phyloP scores from a whole-genome alignment of 2,329 filamentous ascomycete genomes.

The Fusarium chaquense region DNA sequence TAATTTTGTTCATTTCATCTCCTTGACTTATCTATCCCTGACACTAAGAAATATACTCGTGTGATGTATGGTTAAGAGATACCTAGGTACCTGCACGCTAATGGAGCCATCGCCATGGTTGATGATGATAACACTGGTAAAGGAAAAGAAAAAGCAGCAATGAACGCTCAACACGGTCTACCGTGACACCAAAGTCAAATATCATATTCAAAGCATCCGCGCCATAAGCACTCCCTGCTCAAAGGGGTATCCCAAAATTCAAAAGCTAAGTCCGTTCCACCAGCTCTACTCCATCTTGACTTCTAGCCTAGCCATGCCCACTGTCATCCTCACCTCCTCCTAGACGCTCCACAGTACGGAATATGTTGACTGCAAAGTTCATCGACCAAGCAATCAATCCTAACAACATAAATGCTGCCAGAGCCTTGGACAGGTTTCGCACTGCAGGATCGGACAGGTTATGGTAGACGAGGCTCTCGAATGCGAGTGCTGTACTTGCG shows the following conservation, averaged over 20 bases:
- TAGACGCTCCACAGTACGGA: constrained; percentile 73
- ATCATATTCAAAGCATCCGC: constrained; percentile 15
- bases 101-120: neutral
- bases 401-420: constrained; percentile 83
- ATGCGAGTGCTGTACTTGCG: constrained; percentile 89
- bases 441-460: constrained; percentile 53
- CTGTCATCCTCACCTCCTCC: constrained; percentile 64
- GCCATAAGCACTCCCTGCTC: constrained; percentile 34
- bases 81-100: neutral
- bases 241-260: constrained; percentile 40
- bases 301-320: constrained; percentile 26
- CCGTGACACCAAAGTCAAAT: constrained; percentile 23
- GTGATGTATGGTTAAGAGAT: neutral
- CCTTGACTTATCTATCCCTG: neutral
- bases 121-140: constrained; percentile 4
- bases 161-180: constrained; percentile 36
- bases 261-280: constrained; percentile 17
- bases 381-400: constrained; percentile 89
- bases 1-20: neutral
- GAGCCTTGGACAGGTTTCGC: constrained; percentile 71
- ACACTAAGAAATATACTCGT: constrained; percentile 21
- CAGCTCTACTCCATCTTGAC: neutral
- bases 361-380: constrained; percentile 89
- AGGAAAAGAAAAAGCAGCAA: constrained; percentile 20
- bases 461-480: constrained; percentile 80